These are phyloP conservation scores for Fimicolochytrium jonesii DNA, from an alignment of 192 early-diverging fungal species.

Conservation along the genomic window DNA sequence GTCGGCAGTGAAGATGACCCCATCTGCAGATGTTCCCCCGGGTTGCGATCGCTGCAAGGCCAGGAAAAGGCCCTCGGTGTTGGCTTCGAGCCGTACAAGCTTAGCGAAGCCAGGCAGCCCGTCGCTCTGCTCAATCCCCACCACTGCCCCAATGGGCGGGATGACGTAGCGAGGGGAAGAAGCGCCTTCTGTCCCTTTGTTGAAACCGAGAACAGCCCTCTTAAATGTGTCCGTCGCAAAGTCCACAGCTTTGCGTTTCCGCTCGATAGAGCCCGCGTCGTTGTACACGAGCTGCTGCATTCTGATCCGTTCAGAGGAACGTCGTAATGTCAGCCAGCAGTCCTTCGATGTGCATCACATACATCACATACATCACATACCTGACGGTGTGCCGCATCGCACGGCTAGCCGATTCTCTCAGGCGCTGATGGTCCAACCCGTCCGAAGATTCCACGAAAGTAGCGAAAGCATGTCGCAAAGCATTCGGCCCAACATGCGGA, in stretches of 20 bases:
- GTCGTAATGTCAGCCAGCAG: too few relatives aligned
- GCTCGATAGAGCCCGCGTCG: background rate
- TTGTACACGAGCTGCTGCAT: slow-evolving; percentile 17
- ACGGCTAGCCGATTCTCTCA: background rate
- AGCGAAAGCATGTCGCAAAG: background rate
- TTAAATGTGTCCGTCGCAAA: slow-evolving; percentile 3
- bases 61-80: background rate
- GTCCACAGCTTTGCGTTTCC: slow-evolving; percentile 5
- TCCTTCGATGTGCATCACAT: too few relatives aligned
- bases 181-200: background rate
- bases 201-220: background rate
- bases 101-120: background rate
- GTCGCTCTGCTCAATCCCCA: background rate
- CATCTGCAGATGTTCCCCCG: background rate
- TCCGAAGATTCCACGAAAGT: slow-evolving; percentile 1
- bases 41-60: background rate
- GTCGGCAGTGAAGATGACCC: slow-evolving; percentile 5
- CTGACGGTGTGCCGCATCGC: slow-evolving; percentile 12
- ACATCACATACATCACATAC: too few relatives aligned
- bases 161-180: background rate
- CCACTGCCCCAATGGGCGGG: slow-evolving; percentile 6
- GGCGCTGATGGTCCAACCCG: background rate
- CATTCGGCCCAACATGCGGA: background rate
- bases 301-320: too few relatives aligned
- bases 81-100: slow-evolving; percentile 1